Base-by-base conservation (phyloP, 805 yeast species). In the Pachysolen tannophilus region DNA sequence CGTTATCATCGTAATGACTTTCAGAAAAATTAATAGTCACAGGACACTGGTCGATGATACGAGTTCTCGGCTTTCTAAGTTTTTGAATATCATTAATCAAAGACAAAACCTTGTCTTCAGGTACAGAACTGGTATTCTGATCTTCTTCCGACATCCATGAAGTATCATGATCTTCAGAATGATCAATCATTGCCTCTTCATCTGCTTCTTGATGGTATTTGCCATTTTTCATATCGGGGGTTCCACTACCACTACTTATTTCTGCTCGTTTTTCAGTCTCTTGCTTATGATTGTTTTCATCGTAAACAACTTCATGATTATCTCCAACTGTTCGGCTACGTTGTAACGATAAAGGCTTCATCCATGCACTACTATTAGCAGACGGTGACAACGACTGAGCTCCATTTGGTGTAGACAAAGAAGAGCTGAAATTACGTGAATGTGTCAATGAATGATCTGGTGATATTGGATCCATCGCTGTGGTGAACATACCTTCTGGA, bases 401-500 rank as follows among this genome's bases (percentile, higher is more conserved):
- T n/a, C n/a, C n/a, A n/a, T 15, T 20, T 4, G 37, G 37, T 2
- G 19, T 20, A 10, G 8, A 18, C 4, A 14, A 16, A 17, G n/a
- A 26, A 13, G 29, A 20, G n/a, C n/a, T n/a, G n/a, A n/a, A n/a
- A 25, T 14, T 24, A n/a, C 6, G 23, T 8, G 32, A 8, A 20
- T 32, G 28, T 3, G 40, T 34, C 14, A 30, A 11, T 11, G 28
- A 21, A 17, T 21, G 26, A 10, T 20, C 24, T 10, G 15, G 26
- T 9, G 26, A 28, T 16, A 34, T 24, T 3, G 39, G 37, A 24
- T 39, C 43, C 5, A 28, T 19, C 7, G 61, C 50, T 2, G 49
- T 39, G 5, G 38, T 42, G 41, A 58, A 59, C 44, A 60, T 45
- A 6, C 65, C 65, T 3, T 49, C 42, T n/a, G 47, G 39, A 3